Base-by-base conservation (phyloP, 1,284 basidiomycete species). In the Mycosarcoma mackinlayi region DNA sequence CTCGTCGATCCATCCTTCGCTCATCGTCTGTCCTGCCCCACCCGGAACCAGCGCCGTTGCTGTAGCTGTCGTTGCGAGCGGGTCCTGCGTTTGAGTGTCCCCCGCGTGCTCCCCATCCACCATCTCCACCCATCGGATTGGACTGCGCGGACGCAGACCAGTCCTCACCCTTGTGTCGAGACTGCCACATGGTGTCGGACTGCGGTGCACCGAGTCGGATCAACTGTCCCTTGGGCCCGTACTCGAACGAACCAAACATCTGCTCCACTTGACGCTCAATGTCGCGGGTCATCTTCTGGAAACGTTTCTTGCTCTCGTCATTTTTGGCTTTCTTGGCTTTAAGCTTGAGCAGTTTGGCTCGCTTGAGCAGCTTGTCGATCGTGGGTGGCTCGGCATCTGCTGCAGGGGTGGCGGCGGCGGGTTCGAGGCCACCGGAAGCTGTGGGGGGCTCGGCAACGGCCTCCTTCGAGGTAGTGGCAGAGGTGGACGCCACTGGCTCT, bases 191-290 rank as follows among this genome's bases (percentile, higher is more conserved):
- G 33, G 42, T 71, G 39, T 51, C 70, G 28, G 73, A 54, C 42
- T 53, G 55, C 63, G 62, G 75, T 60, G 59, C 75, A 19, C 55
- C 59, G 2, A 63, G 28, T 7, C 60, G 65, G 19, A 62, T 62
- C 3, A 74, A 61, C 44, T 64, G 60, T 4, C 72, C 75, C 61
- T 77, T 75, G 51, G 61, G 58, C 6, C 62, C 66, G 44, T 72
- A 64, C 34, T 67, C 64, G 60, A 67, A 66, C 24, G 65, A 62
- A 18, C 79, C 79, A 45, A 79, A 74, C 45, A 57, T 59, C 34
- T 54, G 49, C 48, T 58, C 62, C 19, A 71, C 59, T 78, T 75
- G 74, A 67, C 83, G 79, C 64, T 80, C 71, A 70, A 84, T 76
- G 57, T 81, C 73, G 77, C 66, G 62, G 8, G 55, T 59, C 41